Evolutionary conservation across 2,329 filamentous ascomycete genomes (phyloP).

Genomic region (Sclerotinia minor): DNA sequence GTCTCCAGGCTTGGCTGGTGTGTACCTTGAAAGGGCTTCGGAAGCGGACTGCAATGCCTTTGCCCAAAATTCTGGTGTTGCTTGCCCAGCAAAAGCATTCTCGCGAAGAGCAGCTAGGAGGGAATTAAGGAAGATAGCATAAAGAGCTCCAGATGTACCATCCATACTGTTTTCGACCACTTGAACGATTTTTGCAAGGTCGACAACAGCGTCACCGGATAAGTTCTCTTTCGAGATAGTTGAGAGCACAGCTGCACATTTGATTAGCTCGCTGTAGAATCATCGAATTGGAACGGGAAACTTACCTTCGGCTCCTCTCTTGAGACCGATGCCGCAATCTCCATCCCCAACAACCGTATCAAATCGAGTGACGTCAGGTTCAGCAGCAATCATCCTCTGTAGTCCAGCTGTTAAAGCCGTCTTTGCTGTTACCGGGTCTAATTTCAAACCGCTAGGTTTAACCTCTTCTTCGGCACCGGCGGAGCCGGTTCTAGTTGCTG

Average conservation of each 20-base stretch:
- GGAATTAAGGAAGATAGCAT: slow-evolving; percentile 74
- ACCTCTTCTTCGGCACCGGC: slow-evolving; percentile 38
- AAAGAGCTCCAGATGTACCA: slow-evolving; percentile 73
- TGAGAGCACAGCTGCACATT: slow-evolving; percentile 46
- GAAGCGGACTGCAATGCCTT: slow-evolving; percentile 69
- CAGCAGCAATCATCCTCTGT: slow-evolving; percentile 59
- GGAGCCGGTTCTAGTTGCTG: slow-evolving; percentile 38
- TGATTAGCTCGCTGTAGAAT: slow-evolving; percentile 27
- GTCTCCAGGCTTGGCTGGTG: slow-evolving; percentile 85
- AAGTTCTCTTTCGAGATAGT: slow-evolving; percentile 47
- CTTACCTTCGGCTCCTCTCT: slow-evolving; percentile 63
- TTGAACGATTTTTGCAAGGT: slow-evolving; percentile 60
- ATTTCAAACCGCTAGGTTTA: slow-evolving; percentile 40
- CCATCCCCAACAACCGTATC: slow-evolving; percentile 73
- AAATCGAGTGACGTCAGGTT: slow-evolving; percentile 65
- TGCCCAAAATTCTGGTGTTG: slow-evolving; percentile 55
- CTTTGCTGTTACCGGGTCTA: slow-evolving; percentile 46
- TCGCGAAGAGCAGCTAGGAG: slow-evolving; percentile 53
- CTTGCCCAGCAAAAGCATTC: slow-evolving; percentile 36
- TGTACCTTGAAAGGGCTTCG: slow-evolving; percentile 75
- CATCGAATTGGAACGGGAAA: neutral
- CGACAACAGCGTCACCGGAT: slow-evolving; percentile 58
- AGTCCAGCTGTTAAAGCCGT: slow-evolving; percentile 56
- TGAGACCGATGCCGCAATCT: slow-evolving; percentile 69
- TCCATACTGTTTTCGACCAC: slow-evolving; percentile 71